Evolutionary conservation across 2,329 filamentous ascomycete species (phyloP).

Genomic region (Myotisia sp.): DNA sequence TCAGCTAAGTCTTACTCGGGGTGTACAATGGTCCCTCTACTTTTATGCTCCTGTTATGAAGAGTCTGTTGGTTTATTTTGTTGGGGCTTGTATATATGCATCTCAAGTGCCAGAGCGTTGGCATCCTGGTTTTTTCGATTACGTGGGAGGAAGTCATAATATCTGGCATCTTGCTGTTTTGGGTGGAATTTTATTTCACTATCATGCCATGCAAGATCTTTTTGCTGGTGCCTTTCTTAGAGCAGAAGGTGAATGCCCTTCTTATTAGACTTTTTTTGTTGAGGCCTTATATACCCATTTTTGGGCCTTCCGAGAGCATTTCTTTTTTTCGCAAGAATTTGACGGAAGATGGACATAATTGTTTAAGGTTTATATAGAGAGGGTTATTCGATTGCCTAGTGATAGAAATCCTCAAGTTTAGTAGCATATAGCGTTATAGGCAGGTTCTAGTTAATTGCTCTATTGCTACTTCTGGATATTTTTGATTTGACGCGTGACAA

Average conservation of each 20-base stretch:
- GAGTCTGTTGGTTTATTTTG: conserved; percentile 71
- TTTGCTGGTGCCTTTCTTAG: conserved; percentile 64
- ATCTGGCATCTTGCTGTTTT: conserved; percentile 93
- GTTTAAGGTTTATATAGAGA: too few species aligned
- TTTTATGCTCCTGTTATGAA: conserved; percentile 84
- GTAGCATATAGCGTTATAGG: too few species aligned
- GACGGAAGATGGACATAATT: too few species aligned
- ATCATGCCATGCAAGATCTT: conserved; percentile 88
- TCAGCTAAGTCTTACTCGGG: conserved; percentile 66
- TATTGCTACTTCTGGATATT: too few species aligned
- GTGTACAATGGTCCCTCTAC: conserved; percentile 63
- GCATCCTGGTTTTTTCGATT: conserved; percentile 87
- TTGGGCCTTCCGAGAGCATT: too few species aligned
- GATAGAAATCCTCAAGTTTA: too few species aligned
- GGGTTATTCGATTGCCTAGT: too few species aligned
- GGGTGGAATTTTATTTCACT: conserved; percentile 94
- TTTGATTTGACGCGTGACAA: too few species aligned
- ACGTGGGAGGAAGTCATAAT: conserved; percentile 89
- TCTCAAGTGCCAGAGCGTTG: conserved; percentile 87
- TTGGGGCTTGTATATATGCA: conserved; percentile 75
- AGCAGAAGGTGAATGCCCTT: conserved; percentile 37
- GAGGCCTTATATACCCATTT: too few species aligned
- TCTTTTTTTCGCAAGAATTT: too few species aligned
- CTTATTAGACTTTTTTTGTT: too few species aligned
- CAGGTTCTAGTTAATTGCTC: too few species aligned